Percentiles rank a stretch among this genome's conserved stretches.
phyloP scores from a whole-genome alignment of 192 early-diverging fungal genomes.

The Coemansia sp. region DNA sequence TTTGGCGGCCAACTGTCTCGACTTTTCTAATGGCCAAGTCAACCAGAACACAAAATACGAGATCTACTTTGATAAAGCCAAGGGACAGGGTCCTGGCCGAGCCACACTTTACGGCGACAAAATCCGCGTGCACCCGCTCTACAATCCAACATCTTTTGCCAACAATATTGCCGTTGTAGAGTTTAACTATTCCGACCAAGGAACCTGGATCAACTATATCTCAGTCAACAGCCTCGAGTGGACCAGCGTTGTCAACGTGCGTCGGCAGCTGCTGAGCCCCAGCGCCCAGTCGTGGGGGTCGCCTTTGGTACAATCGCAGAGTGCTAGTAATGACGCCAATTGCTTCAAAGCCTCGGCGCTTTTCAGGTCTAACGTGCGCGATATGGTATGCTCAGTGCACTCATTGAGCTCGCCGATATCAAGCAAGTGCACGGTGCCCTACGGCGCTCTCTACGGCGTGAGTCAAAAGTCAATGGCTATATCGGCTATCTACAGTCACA shows the following conservation, averaged over 20 bases:
- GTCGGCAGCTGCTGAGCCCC: slow-evolving; percentile 2
- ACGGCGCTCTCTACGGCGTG: slow-evolving; percentile 29
- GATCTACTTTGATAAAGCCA: slow-evolving; percentile 19
- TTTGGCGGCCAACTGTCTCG: slow-evolving; percentile 40
- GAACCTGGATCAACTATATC: slow-evolving; percentile 18
- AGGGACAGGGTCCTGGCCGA: not conserved
- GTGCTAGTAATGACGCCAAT: not conserved
- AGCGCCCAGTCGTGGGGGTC: slow-evolving; percentile 2
- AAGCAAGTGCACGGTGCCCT: slow-evolving; percentile 27
- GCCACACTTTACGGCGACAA: not conserved
- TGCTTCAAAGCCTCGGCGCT: slow-evolving; percentile 10
- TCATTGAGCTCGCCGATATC: not conserved
- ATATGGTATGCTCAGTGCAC: slow-evolving; percentile 11
- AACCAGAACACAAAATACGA: slow-evolving; percentile 13
- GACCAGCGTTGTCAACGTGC: slow-evolving; percentile 12
- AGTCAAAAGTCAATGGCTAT: not conserved
- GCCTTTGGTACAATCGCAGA: slow-evolving; percentile 9
- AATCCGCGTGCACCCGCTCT: slow-evolving; percentile 29
- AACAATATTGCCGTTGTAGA: slow-evolving; percentile 42
- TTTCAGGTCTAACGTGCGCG: slow-evolving; percentile 7
- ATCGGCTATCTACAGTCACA: slow-evolving; percentile 34
- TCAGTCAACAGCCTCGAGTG: slow-evolving; percentile 22
- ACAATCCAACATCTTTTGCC: slow-evolving; percentile 20
- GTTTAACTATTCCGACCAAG: slow-evolving; percentile 5
- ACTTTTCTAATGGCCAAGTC: slow-evolving; percentile 9